Conservation (phyloP, 192 early-diverging fungal species). For the Backusella tuberculispora region DNA sequence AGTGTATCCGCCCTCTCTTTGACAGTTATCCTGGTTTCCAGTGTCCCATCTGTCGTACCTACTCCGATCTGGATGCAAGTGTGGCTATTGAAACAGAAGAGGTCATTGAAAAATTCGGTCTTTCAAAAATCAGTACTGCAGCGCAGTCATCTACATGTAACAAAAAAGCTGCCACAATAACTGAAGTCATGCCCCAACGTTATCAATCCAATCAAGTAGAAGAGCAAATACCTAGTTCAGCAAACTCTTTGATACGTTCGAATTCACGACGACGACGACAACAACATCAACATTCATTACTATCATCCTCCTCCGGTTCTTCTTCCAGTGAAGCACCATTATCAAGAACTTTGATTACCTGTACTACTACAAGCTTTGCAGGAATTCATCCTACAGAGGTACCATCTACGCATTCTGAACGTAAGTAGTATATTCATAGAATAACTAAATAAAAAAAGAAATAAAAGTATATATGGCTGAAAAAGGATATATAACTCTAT, state of each 20-base stretch:
- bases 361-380: constrained; percentile 4
- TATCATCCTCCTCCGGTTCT: not conserved
- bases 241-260: not conserved
- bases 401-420: not conserved
- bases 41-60: constrained; percentile 82
- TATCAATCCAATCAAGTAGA: not conserved
- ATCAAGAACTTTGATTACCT: not conserved
- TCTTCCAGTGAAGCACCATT: constrained; percentile 12
- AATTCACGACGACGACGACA: not conserved
- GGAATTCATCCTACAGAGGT: constrained; percentile 3
- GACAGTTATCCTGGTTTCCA: constrained; percentile 64
- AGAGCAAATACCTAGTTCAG: not conserved
- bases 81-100: constrained; percentile 48
- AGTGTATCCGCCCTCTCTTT: constrained; percentile 72
- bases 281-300: not conserved
- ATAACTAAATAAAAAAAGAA: too few species aligned
- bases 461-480: too few species aligned
- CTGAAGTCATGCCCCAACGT: not conserved
- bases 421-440: not conserved
- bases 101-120: constrained; percentile 15
- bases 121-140: not conserved
- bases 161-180: not conserved
- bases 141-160: not conserved
- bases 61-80: constrained; percentile 77
- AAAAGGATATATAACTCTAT: too few species aligned